These are phyloP conservation scores for Citrus cavaleriei DNA, from an alignment of 345 rosid genomes.

Conservation along the genomic window DNA sequence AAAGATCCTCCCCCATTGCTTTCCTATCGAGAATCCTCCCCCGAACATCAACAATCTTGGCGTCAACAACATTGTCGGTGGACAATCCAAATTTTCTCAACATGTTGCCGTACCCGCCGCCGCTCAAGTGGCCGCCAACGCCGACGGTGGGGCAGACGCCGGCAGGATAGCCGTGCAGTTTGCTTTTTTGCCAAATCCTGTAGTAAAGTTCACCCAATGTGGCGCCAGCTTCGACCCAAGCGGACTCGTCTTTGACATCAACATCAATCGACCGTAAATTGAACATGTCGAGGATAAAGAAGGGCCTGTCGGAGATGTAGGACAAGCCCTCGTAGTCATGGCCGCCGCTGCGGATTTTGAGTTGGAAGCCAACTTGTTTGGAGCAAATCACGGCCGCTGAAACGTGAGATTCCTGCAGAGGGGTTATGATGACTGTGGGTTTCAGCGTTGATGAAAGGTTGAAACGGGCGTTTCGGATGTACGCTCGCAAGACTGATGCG, in stretches of 20 bases:
- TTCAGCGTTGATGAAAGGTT: constrained; percentile 41
- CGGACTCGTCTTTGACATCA: constrained; percentile 24
- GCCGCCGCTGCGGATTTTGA: constrained; percentile 65
- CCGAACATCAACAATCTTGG: constrained; percentile 39
- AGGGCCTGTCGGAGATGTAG: constrained; percentile 35
- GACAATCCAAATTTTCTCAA: constrained; percentile 59
- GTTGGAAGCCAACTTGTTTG: constrained; percentile 25
- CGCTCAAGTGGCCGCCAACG: constrained; percentile 54
- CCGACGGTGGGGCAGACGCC: constrained; percentile 60
- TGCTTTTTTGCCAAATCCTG: constrained; percentile 35
- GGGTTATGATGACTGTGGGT: constrained; percentile 40
- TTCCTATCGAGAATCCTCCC: constrained; percentile 46
- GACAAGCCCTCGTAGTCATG: constrained; percentile 68
- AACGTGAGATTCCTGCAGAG: constrained; percentile 37
- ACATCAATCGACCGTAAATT: constrained; percentile 36
- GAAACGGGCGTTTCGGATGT: constrained; percentile 58
- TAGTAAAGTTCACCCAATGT: constrained; percentile 54
- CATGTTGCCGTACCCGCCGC: constrained; percentile 59
- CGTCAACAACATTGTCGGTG: constrained; percentile 51
- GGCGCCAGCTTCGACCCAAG: constrained; percentile 66
- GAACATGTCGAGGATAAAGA: constrained; percentile 49
- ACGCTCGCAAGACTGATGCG: constrained; percentile 42
- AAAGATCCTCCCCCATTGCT: constrained; percentile 67
- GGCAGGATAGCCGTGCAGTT: constrained; percentile 48
- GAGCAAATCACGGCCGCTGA: constrained; percentile 47